Conservation (phyloP, 805 yeast species). For the Metschnikowia lochheadii region DNA sequence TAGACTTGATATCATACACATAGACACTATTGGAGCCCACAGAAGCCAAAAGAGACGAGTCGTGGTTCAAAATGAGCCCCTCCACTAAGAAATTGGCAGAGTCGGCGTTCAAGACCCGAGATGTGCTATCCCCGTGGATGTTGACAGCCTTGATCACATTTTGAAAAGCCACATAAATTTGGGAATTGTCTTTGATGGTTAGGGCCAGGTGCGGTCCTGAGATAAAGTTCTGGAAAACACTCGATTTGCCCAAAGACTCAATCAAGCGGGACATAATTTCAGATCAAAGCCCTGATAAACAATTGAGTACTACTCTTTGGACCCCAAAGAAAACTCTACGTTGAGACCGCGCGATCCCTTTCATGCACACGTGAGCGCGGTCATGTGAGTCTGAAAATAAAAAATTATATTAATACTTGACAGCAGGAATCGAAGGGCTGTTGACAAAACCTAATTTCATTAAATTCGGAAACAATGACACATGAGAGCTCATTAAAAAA, state of each 20-base stretch:
- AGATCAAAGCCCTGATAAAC: not conserved
- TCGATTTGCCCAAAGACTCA: constrained; percentile 3
- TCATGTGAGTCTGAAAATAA: not conserved
- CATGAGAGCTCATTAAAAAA: too few relatives aligned
- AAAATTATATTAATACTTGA: too few relatives aligned
- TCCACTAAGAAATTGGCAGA: constrained; percentile 5
- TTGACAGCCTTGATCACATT: constrained; percentile 12
- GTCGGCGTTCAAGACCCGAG: constrained; percentile 5
- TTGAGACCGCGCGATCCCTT: not conserved
- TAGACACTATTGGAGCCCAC: constrained; percentile 9
- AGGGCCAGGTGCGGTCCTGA: not conserved
- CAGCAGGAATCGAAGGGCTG: not conserved
- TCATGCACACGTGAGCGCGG: not conserved
- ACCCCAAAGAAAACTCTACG: not conserved
- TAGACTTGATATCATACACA: constrained; percentile 9
- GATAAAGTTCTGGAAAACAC: constrained; percentile 6
- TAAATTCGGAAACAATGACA: not conserved
- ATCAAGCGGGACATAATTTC: not conserved
- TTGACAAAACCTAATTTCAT: too few relatives aligned
- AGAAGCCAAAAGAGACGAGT: constrained; percentile 12
- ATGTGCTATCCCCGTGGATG: constrained; percentile 5
- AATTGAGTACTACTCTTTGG: not conserved
- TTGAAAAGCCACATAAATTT: constrained; percentile 10
- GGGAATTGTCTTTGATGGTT: constrained; percentile 11
- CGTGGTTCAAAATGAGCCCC: constrained; percentile 8